Evolutionary conservation across 1,284 basidiomycete genomes (phyloP), one percentile per base, ranked within the genome.

Genomic region (Vanrija sp.): DNA sequence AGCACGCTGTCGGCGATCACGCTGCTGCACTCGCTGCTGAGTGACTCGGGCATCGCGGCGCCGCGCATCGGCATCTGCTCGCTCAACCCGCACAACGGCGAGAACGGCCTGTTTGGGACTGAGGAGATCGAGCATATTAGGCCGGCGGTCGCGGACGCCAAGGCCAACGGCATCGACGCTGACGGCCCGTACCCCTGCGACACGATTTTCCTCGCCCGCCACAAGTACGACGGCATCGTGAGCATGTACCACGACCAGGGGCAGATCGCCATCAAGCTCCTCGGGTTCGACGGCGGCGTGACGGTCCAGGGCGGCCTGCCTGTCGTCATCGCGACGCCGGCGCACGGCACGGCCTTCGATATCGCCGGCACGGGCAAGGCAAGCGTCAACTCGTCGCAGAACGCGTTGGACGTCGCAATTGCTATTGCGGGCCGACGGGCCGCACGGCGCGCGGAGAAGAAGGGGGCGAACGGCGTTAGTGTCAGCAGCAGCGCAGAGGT

Each of bases 231-330:
- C 34, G 52, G 52, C 14, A 54, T 54, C 39, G 52, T 54, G 10
- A 54, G 46, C 16, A 54, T 54, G 52, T 54, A 54, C 39, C 52
- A 54, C 38, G 52, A 54, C 42, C 52, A 54, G 46, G 52, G 52
- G 15, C 52, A 54, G 40, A 54, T 48, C 46, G 52, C 52, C 26
- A 54, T 54, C 52, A 54, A 54, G 46, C 39, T 54, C 3, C 39
- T 54, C 3, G 34, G 52, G 38, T 54, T 54, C 26, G 52, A 54
- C 47, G 52, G 52, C 16, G 52, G 52, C 39, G 52, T 54, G 23
- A 54, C 52, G n/a, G 38, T 54, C 12, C 52, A 54, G 29, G 52
- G 52, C 28, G 52, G 52, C 14, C 47, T 54, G 21, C 52, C 29
- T 6, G 47, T 54, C 15, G 52, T 54, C 19, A 49, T 54, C 19